Conservation (phyloP, 257 asterid species). For the Jaltomata sinuosa region DNA sequence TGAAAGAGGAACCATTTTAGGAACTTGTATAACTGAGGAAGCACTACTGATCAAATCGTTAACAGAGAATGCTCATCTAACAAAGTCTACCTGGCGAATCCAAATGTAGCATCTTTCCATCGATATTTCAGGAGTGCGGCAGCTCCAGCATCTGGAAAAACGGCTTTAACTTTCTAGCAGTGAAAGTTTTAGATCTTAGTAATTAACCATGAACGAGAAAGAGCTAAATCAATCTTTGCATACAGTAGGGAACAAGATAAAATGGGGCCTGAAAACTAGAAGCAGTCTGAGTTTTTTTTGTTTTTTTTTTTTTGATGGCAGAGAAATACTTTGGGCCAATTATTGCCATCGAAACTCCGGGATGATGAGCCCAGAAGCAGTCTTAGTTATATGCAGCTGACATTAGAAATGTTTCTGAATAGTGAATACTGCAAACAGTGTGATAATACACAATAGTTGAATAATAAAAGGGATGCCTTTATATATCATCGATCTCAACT, state of each 20-base stretch:
- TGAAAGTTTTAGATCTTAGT: constrained; percentile 20
- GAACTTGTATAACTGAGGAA: background rate
- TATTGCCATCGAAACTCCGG: background rate
- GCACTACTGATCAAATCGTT: background rate
- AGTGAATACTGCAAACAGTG: background rate
- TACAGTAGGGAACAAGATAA: background rate
- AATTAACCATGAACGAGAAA: background rate
- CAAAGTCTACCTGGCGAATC: constrained; percentile 58
- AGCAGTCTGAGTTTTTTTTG: background rate
- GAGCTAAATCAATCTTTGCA: background rate
- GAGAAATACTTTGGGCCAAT: background rate
- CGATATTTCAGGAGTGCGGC: constrained; percentile 78
- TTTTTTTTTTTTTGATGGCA: background rate
- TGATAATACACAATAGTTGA: background rate
- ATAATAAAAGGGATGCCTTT: background rate
- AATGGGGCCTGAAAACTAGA: background rate
- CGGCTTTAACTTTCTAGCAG: constrained; percentile 75
- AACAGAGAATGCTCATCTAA: background rate
- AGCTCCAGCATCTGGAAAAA: constrained; percentile 99
- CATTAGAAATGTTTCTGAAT: background rate
- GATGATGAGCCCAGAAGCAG: background rate
- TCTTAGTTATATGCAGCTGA: background rate
- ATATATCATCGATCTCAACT: background rate
- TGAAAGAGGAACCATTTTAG: background rate
- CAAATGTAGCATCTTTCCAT: constrained; percentile 91